Conservation (phyloP, 768 basidiomycete genomes). For the Tylopilus balloui region DNA sequence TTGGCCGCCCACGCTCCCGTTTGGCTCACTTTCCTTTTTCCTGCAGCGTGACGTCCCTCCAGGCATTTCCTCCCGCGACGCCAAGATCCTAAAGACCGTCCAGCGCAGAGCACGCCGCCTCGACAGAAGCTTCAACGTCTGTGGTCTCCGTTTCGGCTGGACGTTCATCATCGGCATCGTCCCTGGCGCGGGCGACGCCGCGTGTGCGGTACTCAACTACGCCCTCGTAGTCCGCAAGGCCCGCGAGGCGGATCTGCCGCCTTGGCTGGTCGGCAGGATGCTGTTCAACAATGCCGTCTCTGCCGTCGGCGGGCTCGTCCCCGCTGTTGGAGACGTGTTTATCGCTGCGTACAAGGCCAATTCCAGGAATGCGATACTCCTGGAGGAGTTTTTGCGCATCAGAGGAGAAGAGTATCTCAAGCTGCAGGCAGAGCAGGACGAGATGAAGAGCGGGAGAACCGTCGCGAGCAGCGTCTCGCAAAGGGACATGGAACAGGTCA, state of each 20-base stretch:
- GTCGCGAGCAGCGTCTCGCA: conserved; percentile 21
- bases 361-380: conserved; percentile 77
- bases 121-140: conserved; percentile 80
- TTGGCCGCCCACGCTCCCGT: not conserved
- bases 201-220: conserved; percentile 66
- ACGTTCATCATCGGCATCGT: conserved; percentile 76
- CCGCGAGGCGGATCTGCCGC: conserved; percentile 62
- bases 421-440: conserved; percentile 36
- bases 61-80: conserved; percentile 74
- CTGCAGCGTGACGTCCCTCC: conserved; percentile 62
- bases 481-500: conserved; percentile 41
- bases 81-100: conserved; percentile 67
- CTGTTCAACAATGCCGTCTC: conserved; percentile 69
- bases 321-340: conserved; percentile 69
- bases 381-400: conserved; percentile 80
- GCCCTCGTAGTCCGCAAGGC: conserved; percentile 73
- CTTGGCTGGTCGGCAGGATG: conserved; percentile 72
- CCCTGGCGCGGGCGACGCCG: conserved; percentile 65
- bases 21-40: conserved; percentile 21
- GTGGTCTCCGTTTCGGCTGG: conserved; percentile 84
- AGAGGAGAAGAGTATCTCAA: conserved; percentile 72
- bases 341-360: conserved; percentile 84
- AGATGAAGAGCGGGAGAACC: conserved; percentile 14
- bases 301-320: conserved; percentile 61
- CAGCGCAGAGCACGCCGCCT: conserved; percentile 77